Evolutionary conservation across 352 stramenopile genomes (phyloP).

Genomic region (Phytophthora idaei): DNA sequence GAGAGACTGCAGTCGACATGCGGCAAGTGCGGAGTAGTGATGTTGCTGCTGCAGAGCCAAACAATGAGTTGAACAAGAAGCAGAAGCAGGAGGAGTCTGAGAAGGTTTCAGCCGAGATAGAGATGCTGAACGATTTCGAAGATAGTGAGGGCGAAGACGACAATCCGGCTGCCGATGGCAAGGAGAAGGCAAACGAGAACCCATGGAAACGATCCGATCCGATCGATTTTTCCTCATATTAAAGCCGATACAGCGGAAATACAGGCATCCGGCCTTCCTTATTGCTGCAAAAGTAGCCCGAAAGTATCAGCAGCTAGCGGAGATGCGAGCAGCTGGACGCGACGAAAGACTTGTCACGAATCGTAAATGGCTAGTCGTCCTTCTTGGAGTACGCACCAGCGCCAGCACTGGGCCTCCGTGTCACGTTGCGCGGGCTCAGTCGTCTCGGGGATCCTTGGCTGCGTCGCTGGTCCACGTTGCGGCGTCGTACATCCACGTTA

Average conservation of each 20-base stretch:
- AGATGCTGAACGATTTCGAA: conserved; percentile 88
- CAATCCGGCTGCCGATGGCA: conserved; percentile 7
- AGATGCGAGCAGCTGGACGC: neutral
- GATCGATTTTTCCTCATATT: conserved; percentile 78
- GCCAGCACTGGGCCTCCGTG: conserved; percentile 32
- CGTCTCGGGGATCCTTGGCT: conserved; percentile 34
- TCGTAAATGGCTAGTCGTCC: conserved; percentile 42
- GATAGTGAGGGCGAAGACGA: conserved; percentile 74
- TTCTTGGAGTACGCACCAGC: conserved; percentile 55
- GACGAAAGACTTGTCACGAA: conserved; percentile 2
- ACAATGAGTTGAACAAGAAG: conserved; percentile 26
- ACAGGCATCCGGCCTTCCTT: conserved; percentile 5
- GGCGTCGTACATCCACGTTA: conserved; percentile 46
- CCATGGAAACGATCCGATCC: conserved; percentile 72
- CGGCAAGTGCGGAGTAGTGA: conserved; percentile 39
- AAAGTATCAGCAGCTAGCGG: neutral
- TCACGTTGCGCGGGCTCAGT: conserved; percentile 23
- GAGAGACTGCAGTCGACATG: conserved; percentile 77
- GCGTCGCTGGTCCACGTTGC: conserved; percentile 37
- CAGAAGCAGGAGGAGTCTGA: conserved; percentile 33
- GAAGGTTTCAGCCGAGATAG: conserved; percentile 71
- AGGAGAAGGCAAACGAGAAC: conserved; percentile 25
- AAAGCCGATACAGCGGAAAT: conserved; percentile 30
- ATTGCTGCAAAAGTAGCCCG: conserved; percentile 5
- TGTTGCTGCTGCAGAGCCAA: conserved; percentile 1